Evolutionary conservation across 768 basidiomycete species (phyloP), one percentile per base, ranked within the genome.

Genomic region (Gloeopeniophorella convolvens): DNA sequence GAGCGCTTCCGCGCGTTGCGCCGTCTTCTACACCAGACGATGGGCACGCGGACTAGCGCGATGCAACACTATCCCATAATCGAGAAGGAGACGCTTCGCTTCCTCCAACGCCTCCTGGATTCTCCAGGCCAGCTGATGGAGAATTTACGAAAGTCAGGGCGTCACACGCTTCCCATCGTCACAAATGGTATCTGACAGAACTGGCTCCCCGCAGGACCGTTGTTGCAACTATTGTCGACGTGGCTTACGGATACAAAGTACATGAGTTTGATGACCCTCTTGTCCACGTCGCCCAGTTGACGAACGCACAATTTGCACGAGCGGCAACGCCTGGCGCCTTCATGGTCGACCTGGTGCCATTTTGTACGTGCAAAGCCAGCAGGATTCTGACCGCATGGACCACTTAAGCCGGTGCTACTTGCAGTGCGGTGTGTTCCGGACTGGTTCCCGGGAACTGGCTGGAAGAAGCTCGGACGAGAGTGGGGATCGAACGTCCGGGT

Each of bases 1-100:
- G 35, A 66, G 0, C 70, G 70, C 3, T 73, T 73, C 50, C 68
- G 74, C 15, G 64, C 62, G 3, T 76, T 69, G 53, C 71, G 75
- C 33, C 73, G 72, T 48, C 61, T 72, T 24, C 70, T 78, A 48
- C 63, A 71, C 12, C 68, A 66, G 21, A 63, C 68, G 26, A 62
- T 78, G 42, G 76, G 76, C 2, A 57, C 63, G 15, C 36, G 28
- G 12, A 21, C 46, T 3, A 31, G 31, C 3, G 28, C 34, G 15
- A 24, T 16, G 21, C n/a, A 24, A 20, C 36, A 16, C 34, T n/a
- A 48, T 20, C 41, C 42, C 20, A 13, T 51, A 26, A 18, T 39
- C n/a, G 56, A 57, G 28, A 43, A n/a, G 7, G 56, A 59, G 44
- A 54, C 50, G 20, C 51, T 42, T 13, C 37, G 36, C 23, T 46